Evolutionary conservation across 106 monocot genomes (phyloP), one percentile per base, ranked within the genome.

Genomic region (Dendrobium nobile): DNA sequence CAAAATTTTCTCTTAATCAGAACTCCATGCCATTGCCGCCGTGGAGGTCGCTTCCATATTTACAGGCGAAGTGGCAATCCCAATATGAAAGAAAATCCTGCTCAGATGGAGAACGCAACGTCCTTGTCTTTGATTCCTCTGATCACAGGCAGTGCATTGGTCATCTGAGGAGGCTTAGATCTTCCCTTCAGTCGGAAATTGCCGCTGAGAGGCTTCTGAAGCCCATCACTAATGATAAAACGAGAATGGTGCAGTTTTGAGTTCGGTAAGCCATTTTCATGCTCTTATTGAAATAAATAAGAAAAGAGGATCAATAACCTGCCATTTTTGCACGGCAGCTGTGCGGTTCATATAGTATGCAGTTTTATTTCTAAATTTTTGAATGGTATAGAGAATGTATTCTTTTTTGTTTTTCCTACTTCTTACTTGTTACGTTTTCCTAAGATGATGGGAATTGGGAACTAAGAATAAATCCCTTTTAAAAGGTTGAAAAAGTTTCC

Each of bases 11-110:
- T 77, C 88, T 99, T 11, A 84, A 87, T 75, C 87, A 91, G 87
- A 95, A 99, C 73, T 92, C 91, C 1, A 99, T 99, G 98, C 95
- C 95, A 24, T 82, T 99, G 67, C 98, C 98, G 79, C 98, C 98
- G 22, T 99, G 98, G 98, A 87, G 95, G 73, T 95, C 95, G 10
- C 79, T 99, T 75, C 54, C 92, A 47, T 99, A 95, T 87, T 78
- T 99, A 54, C 91, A 92, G 80, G 88, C 98, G 24, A 99, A 99
- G 64, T 95, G 98, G 98, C 78, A 85, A 19, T 95, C 98, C 44
- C 77, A 88, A 7, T 85, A 85, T 41, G 89, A 88, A 77, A 93
- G 94, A 61, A 86, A 77, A 15, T n/a, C 55, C 22, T 47, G 26
- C 48, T 8, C 17, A 3, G 73, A 79, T 33, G 84, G 75, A 64